Base-by-base conservation (phyloP, 306 rosid genomes). In the Inga laurina region DNA sequence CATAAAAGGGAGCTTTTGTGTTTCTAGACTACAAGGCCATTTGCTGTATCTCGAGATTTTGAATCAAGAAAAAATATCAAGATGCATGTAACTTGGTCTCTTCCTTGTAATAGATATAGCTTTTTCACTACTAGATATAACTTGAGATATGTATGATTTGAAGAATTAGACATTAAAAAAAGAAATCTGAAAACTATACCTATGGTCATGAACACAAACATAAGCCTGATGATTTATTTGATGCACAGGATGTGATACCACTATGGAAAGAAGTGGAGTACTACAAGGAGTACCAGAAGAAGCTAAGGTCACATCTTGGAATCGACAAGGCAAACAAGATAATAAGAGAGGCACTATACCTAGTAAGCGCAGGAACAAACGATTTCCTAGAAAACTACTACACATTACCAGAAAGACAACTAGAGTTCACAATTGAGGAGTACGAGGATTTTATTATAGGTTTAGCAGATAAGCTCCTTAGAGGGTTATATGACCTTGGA, bases 211-310 rank as follows among this genome's bases (percentile, higher is more conserved):
- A 4, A 52, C 19, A 52, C 6, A 52, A 15, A 52, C 21, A 4
- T 18, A 7, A 21, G 62, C 27, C 27, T 5, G 62, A 19, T 56
- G 10, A 18, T 8, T 57, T 9, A 22, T 59, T 34, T 67, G 22
- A 62, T 75, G 16, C 21, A 51, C 59, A 89, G 93, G 82, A 35
- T 45, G 94, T 91, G 6, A 89, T 93, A 84, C 94, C 97, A 44
- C 81, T 93, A 14, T 93, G 94, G 94, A 91, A 87, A 61, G 93
- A 93, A 82, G 88, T 93, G 12, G 91, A 85, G 77, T 88, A 81
- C 82, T 93, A 85, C 77, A 90, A 89, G 73, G 94, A 89, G 0
- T 91, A 93, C 84, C 91, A 87, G 69, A 30, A 32, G 24, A 88
- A 84, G 70, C 64, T 91, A 43, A 87, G 78, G 64, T 84, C 72